Evolutionary conservation across 2,329 filamentous ascomycete genomes (phyloP).

Genomic region (Paraconiothyrium brasiliense): DNA sequence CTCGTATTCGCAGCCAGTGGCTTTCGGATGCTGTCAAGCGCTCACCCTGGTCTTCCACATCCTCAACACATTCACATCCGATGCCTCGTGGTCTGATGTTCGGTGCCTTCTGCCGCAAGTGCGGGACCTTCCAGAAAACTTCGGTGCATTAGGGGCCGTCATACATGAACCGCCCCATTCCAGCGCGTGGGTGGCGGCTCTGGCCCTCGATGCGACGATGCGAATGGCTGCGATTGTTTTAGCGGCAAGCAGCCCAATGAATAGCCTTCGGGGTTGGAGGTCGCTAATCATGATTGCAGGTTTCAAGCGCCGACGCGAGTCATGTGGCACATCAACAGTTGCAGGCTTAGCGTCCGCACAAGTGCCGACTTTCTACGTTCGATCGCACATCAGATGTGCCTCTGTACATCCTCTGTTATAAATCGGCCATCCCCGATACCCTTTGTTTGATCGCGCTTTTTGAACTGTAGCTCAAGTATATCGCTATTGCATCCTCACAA

Average conservation of each 20-base stretch:
- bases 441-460: neutral
- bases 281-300: neutral
- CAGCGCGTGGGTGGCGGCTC: neutral
- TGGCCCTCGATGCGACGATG: constrained; percentile 1
- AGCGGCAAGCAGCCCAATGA: neutral
- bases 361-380: neutral
- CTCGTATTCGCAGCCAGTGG: neutral
- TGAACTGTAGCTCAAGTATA: too few relatives aligned
- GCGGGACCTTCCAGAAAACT: constrained; percentile 3
- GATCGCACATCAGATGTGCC: neutral
- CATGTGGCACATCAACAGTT: constrained; percentile 4
- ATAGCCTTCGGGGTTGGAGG: neutral
- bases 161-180: too few relatives aligned
- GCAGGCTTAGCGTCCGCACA: neutral
- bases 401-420: neutral
- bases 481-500: neutral
- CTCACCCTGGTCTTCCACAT: neutral
- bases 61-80: constrained; percentile 2
- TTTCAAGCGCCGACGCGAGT: constrained; percentile 7
- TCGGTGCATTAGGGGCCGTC: constrained; percentile 1
- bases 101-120: neutral
- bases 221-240: neutral
- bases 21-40: neutral
- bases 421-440: neutral
- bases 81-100: neutral